Conservation (phyloP, 495 filamentous ascomycete genomes). For the Tuber indicum region DNA sequence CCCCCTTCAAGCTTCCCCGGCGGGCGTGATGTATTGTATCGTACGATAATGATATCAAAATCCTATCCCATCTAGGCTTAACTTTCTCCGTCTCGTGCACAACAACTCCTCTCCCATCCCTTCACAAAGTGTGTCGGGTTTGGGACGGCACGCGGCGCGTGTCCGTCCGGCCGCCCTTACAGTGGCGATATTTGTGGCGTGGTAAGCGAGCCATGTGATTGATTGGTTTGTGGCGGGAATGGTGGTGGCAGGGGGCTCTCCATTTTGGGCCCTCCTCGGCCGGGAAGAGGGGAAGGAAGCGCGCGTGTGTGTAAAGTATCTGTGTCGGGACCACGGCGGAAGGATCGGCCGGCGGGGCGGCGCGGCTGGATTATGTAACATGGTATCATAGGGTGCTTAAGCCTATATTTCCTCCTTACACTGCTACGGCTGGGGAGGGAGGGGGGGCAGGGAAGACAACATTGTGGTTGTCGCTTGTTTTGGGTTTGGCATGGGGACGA, state of each 20-base stretch:
- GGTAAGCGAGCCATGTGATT: not conserved
- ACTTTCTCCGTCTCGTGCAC: not conserved
- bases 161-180: conserved; percentile 3
- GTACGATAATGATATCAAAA: not conserved
- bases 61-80: not conserved
- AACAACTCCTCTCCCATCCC: not conserved
- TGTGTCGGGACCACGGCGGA: not conserved
- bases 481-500: not conserved
- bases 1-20: not conserved
- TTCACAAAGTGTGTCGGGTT: conserved; percentile 1
- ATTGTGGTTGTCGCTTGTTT: conserved; percentile 4
- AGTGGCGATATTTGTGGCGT: conserved; percentile 5
- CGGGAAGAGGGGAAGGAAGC: not conserved
- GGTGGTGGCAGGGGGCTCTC: not conserved
- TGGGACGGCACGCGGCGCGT: conserved; percentile 3
- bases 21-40: not conserved
- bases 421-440: not conserved
- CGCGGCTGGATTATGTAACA: conserved; percentile 3
- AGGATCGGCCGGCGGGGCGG: not conserved
- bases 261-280: not conserved
- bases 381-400: not conserved
- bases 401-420: not conserved
- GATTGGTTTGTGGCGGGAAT: not conserved
- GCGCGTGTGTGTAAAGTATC: not conserved
- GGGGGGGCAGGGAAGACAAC: not conserved